Conservation (phyloP, 1,284 basidiomycete genomes). For the Pholiota adiposa region DNA sequence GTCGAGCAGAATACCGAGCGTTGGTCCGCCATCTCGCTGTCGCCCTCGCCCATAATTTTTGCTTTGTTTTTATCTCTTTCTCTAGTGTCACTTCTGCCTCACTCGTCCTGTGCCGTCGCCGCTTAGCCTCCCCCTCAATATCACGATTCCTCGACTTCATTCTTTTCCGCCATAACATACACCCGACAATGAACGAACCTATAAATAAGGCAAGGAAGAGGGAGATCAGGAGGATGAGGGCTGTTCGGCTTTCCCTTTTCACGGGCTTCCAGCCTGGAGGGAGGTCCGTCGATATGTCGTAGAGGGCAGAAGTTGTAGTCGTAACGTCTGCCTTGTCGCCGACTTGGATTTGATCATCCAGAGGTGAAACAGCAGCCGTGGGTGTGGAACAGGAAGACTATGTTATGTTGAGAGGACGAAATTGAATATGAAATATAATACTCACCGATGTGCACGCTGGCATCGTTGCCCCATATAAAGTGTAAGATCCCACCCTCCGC, state of each 20-base stretch:
- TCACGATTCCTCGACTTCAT: constrained; percentile 41
- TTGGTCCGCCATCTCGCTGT: constrained; percentile 68
- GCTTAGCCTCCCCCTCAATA: constrained; percentile 40
- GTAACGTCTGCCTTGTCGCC: constrained; percentile 20
- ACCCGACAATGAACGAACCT: constrained; percentile 56
- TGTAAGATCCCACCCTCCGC: constrained; percentile 60
- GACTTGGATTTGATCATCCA: constrained; percentile 36
- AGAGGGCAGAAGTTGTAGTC: constrained; percentile 21
- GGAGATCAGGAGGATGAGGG: constrained; percentile 62
- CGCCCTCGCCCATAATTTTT: constrained; percentile 63
- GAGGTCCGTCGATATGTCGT: constrained; percentile 44
- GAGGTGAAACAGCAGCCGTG: constrained; percentile 20
- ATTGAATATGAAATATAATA: constrained; percentile 19
- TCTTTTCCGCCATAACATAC: constrained; percentile 62
- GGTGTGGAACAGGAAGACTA: constrained; percentile 11
- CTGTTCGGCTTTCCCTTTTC: constrained; percentile 36
- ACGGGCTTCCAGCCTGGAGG: constrained; percentile 62
- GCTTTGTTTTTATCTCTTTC: constrained; percentile 50
- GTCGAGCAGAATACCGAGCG: constrained; percentile 56
- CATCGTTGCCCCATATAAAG: constrained; percentile 65
- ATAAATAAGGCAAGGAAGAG: constrained; percentile 62
- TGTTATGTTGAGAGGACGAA: constrained; percentile 15
- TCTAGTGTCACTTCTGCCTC: constrained; percentile 37
- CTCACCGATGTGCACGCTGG: constrained; percentile 40
- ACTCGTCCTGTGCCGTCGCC: constrained; percentile 26